Conservation (phyloP, 176 grass and related monocot genomes). For the Echinochloa phyllopogon region DNA sequence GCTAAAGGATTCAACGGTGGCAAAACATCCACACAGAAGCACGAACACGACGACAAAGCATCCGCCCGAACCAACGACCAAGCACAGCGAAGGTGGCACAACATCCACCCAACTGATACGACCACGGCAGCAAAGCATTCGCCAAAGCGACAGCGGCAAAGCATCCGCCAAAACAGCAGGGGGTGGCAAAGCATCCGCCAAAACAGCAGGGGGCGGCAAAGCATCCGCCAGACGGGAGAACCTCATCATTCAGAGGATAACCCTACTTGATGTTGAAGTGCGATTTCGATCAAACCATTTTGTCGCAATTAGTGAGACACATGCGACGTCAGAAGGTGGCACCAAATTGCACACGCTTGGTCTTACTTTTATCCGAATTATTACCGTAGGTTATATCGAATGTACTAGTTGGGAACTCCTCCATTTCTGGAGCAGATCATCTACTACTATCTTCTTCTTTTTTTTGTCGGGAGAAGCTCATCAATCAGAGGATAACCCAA, state of each 20-base stretch:
- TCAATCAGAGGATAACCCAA: neutral
- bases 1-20: no score
- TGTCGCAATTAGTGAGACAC: conserved; percentile 23
- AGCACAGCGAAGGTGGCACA: no score
- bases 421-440: neutral
- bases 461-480: neutral
- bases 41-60: no score
- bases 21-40: no score
- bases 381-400: neutral
- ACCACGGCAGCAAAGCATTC: no score
- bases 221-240: neutral
- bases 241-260: neutral
- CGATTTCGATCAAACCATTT: conserved; percentile 25
- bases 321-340: conserved; percentile 42
- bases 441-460: neutral
- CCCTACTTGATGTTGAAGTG: conserved; percentile 1
- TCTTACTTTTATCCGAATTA: conserved; percentile 8
- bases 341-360: neutral
- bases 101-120: no score
- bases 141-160: no score
- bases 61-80: no score
- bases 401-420: conserved; percentile 4
- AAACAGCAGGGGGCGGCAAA: no score
- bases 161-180: no score
- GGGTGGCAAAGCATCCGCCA: no score